Evolutionary conservation across 768 basidiomycete species (phyloP), one percentile per base, ranked within the genome.

Genomic region (Polyporus arcularius): DNA sequence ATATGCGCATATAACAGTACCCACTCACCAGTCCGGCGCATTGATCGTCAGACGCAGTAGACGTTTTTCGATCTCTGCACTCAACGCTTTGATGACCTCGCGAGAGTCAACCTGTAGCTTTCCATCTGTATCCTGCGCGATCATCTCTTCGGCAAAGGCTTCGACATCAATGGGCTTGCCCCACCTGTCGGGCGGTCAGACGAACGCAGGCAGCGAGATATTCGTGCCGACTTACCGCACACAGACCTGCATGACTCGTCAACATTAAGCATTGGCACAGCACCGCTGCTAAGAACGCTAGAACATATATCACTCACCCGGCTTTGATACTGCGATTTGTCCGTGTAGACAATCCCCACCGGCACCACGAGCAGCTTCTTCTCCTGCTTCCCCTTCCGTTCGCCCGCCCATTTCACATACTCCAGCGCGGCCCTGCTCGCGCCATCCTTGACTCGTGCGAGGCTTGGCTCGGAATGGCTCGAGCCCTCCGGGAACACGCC

Each of bases 401-500:
- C 75, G 77, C 47, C 58, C 53, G 46, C 73, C 85, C 92, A 94
- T 67, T 88, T 87, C 12, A 86, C 79, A 72, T 95, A 98, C 75
- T 98, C 97, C 67, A 98, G 78, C 12, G 94, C 92, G 43, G 92
- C 89, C 92, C 94, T 96, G 14, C 94, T 86, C 45, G 92, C 90
- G 18, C 96, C 96, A 66, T 98, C 95, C 70, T 92, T 92, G 65
- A 93, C 84, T 64, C 94, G 90, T 82, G 93, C 88, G 66, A 98
- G 92, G 57, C 85, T 82, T 5, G 96, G 94, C 70, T 94, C 92
- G 3, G 95, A 96, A 74, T 97, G 96, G 70, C 89, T 90, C 28
- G 90, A 92, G 45, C 94, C 94, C 73, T 96, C 94, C 5, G 94
- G 94, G 70, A 99, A 99, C 48, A 98, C 80, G 4, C 93, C 96